Conservation (phyloP, 2,329 filamentous ascomycete genomes). For the Penicillium hesseltinei region DNA sequence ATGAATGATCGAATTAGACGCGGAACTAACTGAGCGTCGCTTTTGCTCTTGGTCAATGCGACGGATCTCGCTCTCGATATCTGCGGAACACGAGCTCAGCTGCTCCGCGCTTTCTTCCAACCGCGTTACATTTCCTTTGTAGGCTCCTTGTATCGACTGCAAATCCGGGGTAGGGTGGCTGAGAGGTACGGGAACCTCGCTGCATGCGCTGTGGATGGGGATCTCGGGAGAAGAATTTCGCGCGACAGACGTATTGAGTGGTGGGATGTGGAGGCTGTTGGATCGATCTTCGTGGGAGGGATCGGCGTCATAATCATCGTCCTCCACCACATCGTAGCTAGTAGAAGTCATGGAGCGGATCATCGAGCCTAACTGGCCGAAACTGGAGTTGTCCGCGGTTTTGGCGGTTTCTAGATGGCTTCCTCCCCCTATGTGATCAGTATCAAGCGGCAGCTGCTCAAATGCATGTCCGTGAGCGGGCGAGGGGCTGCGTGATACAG, state of each 20-base stretch:
- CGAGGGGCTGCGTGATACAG: constrained; percentile 34
- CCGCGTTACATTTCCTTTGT: constrained; percentile 50
- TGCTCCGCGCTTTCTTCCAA: constrained; percentile 50
- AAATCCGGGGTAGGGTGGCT: constrained; percentile 51
- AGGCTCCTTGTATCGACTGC: constrained; percentile 51
- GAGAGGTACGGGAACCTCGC: constrained; percentile 44
- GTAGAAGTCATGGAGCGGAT: constrained; percentile 39
- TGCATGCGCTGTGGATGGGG: constrained; percentile 40
- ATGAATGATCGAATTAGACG: constrained; percentile 44
- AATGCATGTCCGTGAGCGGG: constrained; percentile 27
- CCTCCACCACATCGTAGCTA: constrained; percentile 49
- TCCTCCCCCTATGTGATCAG: constrained; percentile 33
- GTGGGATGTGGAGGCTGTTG: constrained; percentile 28
- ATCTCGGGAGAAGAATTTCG: constrained; percentile 31
- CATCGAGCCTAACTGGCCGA: constrained; percentile 32
- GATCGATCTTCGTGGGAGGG: constrained; percentile 23
- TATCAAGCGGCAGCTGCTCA: constrained; percentile 31
- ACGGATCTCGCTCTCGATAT: constrained; percentile 47
- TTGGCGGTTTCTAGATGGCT: constrained; percentile 30
- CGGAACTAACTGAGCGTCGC: constrained; percentile 42
- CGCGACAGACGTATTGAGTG: constrained; percentile 27
- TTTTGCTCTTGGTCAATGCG: constrained; percentile 48
- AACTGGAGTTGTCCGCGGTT: constrained; percentile 24
- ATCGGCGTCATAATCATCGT: constrained; percentile 47
- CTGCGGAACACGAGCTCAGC: constrained; percentile 46